Conservation (phyloP, 768 basidiomycete species). For the Tricholoma terreum region DNA sequence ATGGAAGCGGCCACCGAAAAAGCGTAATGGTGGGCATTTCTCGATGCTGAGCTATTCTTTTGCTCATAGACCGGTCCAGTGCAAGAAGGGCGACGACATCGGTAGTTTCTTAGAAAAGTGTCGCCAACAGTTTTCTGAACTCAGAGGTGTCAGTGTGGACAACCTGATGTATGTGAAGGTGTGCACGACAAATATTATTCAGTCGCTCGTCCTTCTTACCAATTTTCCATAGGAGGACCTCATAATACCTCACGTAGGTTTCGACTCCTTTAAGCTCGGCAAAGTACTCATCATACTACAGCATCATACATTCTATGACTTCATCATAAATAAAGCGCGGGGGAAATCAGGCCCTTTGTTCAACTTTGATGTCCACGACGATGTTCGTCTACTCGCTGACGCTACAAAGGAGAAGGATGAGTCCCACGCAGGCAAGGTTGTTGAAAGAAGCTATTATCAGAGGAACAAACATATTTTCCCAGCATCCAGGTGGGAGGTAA, state of each 20-base stretch:
- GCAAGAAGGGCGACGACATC: slow-evolving; percentile 95
- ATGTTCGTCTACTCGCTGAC: slow-evolving; percentile 90
- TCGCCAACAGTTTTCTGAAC: slow-evolving; percentile 87
- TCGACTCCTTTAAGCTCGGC: slow-evolving; percentile 1
- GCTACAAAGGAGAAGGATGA: slow-evolving; percentile 98
- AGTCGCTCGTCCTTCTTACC: neutral
- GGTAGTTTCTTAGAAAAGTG: slow-evolving; percentile 89
- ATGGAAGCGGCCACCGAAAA: slow-evolving; percentile 95
- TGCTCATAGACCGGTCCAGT: slow-evolving; percentile 45
- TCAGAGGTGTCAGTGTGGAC: slow-evolving; percentile 86
- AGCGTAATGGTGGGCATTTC: slow-evolving; percentile 68
- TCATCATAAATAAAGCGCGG: slow-evolving; percentile 96
- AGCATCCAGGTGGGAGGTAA: slow-evolving; percentile 49
- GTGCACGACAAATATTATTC: slow-evolving; percentile 12
- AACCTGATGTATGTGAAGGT: slow-evolving; percentile 99
- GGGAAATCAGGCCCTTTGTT: slow-evolving; percentile 98
- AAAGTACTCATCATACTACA: slow-evolving; percentile 26
- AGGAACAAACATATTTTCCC: slow-evolving; percentile 77
- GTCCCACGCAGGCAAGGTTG: slow-evolving; percentile 97
- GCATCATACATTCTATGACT: slow-evolving; percentile 99
- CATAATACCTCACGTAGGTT: slow-evolving; percentile 89
- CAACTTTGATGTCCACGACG: slow-evolving; percentile 99
- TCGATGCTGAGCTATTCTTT: neutral
- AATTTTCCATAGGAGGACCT: slow-evolving; percentile 74
- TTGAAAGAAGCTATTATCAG: slow-evolving; percentile 93